Percentiles rank a stretch among this genome's conserved stretches.
Conservation (phyloP, 2,329 filamentous ascomycete species). For the Davidsoniella virescens region DNA sequence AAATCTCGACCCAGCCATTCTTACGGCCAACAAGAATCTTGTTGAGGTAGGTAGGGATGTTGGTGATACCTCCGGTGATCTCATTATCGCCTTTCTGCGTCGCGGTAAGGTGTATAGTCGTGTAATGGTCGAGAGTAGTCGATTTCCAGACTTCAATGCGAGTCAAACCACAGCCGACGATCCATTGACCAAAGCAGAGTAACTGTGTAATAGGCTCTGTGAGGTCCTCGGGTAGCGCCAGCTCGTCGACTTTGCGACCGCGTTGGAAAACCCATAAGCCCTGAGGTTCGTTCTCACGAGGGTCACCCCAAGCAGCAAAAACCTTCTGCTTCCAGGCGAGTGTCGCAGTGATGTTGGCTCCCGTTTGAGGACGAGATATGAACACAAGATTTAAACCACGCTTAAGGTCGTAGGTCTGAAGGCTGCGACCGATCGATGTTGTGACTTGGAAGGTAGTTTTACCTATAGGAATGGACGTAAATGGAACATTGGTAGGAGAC, state of each 20-base stretch:
- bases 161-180: constrained; percentile 61
- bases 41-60: constrained; percentile 89
- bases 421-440: constrained; percentile 73
- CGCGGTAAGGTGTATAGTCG: constrained; percentile 51
- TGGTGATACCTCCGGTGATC: constrained; percentile 65
- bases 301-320: constrained; percentile 75
- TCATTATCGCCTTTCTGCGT: constrained; percentile 42
- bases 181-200: constrained; percentile 77
- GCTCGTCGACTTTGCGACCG: constrained; percentile 65
- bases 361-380: constrained; percentile 79
- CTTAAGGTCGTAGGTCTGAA: constrained; percentile 92
- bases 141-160: constrained; percentile 84
- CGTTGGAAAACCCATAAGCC: constrained; percentile 88
- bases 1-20: constrained; percentile 88
- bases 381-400: constrained; percentile 85
- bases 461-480: constrained; percentile 73
- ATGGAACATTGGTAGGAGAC: constrained; percentile 77
- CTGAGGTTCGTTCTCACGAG: constrained; percentile 31
- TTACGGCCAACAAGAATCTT: constrained; percentile 80
- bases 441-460: constrained; percentile 96
- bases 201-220: constrained; percentile 61
- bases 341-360: constrained; percentile 70
- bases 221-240: constrained; percentile 50
- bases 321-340: constrained; percentile 74
- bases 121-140: constrained; percentile 72